These are phyloP conservation scores for Nannochloris sp. DNA, from an alignment of 139 green algal genomes.

Conservation along the genomic window DNA sequence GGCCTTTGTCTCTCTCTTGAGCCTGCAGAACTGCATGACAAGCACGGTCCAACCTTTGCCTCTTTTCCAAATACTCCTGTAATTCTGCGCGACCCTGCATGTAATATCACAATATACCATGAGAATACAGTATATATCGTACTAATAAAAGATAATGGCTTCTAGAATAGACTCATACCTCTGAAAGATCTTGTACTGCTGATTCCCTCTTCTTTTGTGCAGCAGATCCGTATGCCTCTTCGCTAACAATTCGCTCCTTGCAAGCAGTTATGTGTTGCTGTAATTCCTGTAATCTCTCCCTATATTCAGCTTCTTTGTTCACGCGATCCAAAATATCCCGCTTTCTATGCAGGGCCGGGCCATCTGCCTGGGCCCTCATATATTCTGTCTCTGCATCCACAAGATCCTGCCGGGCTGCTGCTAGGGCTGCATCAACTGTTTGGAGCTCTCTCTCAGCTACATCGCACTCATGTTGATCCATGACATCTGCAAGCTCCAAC, in stretches of 20 bases:
- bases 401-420: slow-evolving; percentile 16
- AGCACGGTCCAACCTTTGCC: slow-evolving; percentile 11
- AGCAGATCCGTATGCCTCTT: slow-evolving; percentile 17
- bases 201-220: slow-evolving; percentile 15
- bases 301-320: slow-evolving; percentile 70
- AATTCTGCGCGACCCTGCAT: slow-evolving; percentile 14
- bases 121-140: not conserved
- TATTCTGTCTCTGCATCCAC: slow-evolving; percentile 47
- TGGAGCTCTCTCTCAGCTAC: slow-evolving; percentile 26
- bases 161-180: not conserved
- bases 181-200: slow-evolving; percentile 13
- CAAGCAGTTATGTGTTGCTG: slow-evolving; percentile 18
- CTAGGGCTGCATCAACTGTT: slow-evolving; percentile 11
- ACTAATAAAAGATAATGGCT: too few relatives aligned
- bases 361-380: slow-evolving; percentile 37
- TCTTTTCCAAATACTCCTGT: slow-evolving; percentile 11
- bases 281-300: slow-evolving; percentile 53
- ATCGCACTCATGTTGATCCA: slow-evolving; percentile 46
- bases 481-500: slow-evolving; percentile 54
- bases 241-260: slow-evolving; percentile 20
- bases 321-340: slow-evolving; percentile 61
- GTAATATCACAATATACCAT: not conserved
- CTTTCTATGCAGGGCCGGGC: slow-evolving; percentile 58
- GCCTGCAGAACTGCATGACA: slow-evolving; percentile 24
- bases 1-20: slow-evolving; percentile 22